Evolutionary conservation across 257 asterid genomes (phyloP), one percentile per base, ranked within the genome.

Genomic region (Solanum acaule): DNA sequence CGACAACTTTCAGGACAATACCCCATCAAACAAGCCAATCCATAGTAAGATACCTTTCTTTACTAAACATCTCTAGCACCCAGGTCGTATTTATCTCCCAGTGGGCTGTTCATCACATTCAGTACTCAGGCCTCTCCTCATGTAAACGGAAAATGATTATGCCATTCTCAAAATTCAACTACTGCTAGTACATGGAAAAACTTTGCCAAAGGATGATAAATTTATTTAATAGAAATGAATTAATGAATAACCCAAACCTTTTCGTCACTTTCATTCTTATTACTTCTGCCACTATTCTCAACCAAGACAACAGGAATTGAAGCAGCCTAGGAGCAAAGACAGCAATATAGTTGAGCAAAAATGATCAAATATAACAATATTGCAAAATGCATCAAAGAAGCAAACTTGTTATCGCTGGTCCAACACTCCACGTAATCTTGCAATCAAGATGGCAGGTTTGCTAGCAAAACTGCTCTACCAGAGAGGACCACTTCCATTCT

Each of bases 271-370:
- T 97, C 98, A 73, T 97, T 97, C 97, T 96, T 97, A 93, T 91
- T 92, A 87, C 99, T 96, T 89, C 99, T 94, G 87, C 98, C 98
- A 44, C 98, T 97, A 91, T 97, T 97, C 92, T 97, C 99, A 89
- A 96, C 99, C 94, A 97, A 92, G 87, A 96, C 98, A 87, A 96
- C 95, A 13, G 98, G 98, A 87, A 96, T 90, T 12, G 90, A 89
- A 88, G 89, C 90, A 40, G 87, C 93, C 99, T 96, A 87, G 81
- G 65, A 92, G 85, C 59, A 86, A 27, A 86, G 77, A 90, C 7
- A 72, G 86, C 25, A 81, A 81, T 5, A 81, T 46, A 46, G 59
- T 77, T 29, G 31, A 29, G 31, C 31, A 29, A 29, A 29, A 29
- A 29, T 29, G 31, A 29, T 29, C 2, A 29, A 29, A 29, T 29